Base-by-base conservation (phyloP, 805 yeast species). In the Cyberlindnera euphorbiiphila region DNA sequence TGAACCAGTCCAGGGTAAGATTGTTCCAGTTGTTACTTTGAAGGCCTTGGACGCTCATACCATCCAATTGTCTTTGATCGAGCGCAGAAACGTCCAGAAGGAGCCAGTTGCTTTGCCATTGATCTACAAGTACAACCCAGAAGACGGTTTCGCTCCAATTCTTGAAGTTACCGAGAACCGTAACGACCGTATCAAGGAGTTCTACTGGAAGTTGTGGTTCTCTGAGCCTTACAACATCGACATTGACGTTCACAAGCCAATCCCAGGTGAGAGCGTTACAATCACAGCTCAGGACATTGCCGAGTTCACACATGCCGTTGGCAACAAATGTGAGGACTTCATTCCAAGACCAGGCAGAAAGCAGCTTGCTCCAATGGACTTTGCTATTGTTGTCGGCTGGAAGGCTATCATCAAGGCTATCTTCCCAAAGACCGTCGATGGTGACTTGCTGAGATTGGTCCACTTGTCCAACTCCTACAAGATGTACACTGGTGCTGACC, bases 371-470 rank as follows among this genome's bases (percentile, higher is more conserved):
- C 99, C 99, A 57, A 91, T 93, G 98, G 99, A 93, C 71, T 93
- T 89, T 60, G 98, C 98, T 34, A 93, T 93, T 62, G 97, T 93
- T 41, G 78, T 89, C 53, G 98, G 98, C 31, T 93, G 99, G 99
- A 84, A 83, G 69, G 94, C 97, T 34, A 91, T 93, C 60, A 91
- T 93, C 70, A 87, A 85, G 71, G 89, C 97, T n/a, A 85, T 93
- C 53, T 93, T 93, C 93, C 98, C 98, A 38, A 77, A 78, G 60
- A 78, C 81, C 46, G 94, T 93, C 55, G 98, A 94, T 62, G 98
- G 98, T 66, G 98, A 93, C 62, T 73, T 93, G 59, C 73, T 93
- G 68, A 84, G 82, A 62, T 75, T 93, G 57, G 98, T 93, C 39
- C 99, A 93, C 64, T 71, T 93, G 65, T 85, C 96, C 35, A 93